phyloP scores from a whole-genome alignment of 768 basidiomycete species.

The Lepiota subincarnata region DNA sequence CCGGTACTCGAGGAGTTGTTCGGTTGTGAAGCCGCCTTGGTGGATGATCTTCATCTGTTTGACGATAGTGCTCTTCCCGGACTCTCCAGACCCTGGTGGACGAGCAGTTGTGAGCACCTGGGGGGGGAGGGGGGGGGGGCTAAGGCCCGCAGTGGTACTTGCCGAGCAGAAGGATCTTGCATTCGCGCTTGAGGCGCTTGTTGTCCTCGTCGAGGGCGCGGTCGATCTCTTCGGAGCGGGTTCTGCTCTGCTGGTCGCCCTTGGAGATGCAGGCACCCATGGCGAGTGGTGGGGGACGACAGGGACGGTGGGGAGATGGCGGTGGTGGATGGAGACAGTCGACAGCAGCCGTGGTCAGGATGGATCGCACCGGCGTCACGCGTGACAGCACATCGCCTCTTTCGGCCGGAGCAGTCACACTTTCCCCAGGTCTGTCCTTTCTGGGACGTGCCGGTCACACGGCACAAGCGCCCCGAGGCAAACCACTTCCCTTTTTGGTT shows the following conservation, averaged over 20 bases:
- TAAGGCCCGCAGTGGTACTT: conserved; percentile 23
- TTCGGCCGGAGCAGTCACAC: too few species aligned
- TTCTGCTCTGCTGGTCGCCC: conserved; percentile 53
- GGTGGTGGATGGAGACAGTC: conserved; percentile 9
- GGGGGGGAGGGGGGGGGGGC: too few species aligned
- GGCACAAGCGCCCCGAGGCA: conserved; percentile 1
- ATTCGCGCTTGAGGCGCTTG: conserved; percentile 77
- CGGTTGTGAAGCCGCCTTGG: conserved; percentile 79
- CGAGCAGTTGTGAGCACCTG: background rate
- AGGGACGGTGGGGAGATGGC: conserved; percentile 1
- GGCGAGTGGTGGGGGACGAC: background rate
- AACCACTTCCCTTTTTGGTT: conserved; percentile 5
- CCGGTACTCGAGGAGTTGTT: conserved; percentile 74
- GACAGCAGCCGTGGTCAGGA: conserved; percentile 7
- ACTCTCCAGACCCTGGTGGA: conserved; percentile 81
- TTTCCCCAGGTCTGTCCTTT: too few species aligned
- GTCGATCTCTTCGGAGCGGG: conserved; percentile 74
- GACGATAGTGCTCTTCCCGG: conserved; percentile 92
- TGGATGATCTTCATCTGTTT: conserved; percentile 99
- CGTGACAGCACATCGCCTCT: background rate
- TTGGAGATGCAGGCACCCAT: conserved; percentile 73
- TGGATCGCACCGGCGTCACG: background rate
- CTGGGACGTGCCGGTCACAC: background rate
- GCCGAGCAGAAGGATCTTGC: conserved; percentile 93
- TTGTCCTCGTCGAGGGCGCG: conserved; percentile 82